Conservation (phyloP, 116 monocot species). For the Phalaenopsis hybrid region DNA sequence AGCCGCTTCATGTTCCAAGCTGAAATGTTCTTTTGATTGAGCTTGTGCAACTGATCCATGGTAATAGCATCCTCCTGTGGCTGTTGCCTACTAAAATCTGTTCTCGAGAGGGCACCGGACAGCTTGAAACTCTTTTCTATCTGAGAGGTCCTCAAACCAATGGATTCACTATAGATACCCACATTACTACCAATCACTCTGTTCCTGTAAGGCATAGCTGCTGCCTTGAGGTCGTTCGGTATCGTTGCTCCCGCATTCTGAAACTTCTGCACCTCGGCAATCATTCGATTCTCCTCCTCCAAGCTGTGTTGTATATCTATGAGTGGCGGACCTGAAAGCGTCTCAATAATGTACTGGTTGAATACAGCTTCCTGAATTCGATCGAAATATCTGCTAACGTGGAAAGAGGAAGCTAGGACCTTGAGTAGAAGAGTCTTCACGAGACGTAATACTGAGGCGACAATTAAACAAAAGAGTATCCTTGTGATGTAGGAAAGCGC, state of each 20-base stretch:
- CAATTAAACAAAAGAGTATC: slow-evolving; percentile 48
- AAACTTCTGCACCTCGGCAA: slow-evolving; percentile 58
- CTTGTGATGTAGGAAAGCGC: slow-evolving; percentile 54
- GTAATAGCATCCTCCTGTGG: slow-evolving; percentile 26
- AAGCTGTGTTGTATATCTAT: slow-evolving; percentile 32
- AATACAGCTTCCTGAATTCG: slow-evolving; percentile 87
- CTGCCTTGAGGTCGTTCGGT: slow-evolving; percentile 39
- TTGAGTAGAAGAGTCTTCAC: slow-evolving; percentile 85
- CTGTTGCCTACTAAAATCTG: neutral
- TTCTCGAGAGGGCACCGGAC: slow-evolving; percentile 5
- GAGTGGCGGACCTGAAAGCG: slow-evolving; percentile 76
- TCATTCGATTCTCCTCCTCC: slow-evolving; percentile 51
- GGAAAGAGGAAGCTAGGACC: slow-evolving; percentile 87
- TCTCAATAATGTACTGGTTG: slow-evolving; percentile 90
- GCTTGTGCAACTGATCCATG: slow-evolving; percentile 39
- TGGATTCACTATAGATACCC: neutral
- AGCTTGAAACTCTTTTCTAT: slow-evolving; percentile 22
- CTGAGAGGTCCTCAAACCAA: slow-evolving; percentile 10
- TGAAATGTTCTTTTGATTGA: slow-evolving; percentile 50
- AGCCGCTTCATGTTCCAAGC: slow-evolving; percentile 93
- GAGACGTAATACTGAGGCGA: slow-evolving; percentile 59
- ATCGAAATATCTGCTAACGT: slow-evolving; percentile 95
- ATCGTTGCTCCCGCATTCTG: slow-evolving; percentile 65
- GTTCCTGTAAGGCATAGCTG: slow-evolving; percentile 24
- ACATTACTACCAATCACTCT: slow-evolving; percentile 8